Evolutionary conservation across 2,329 filamentous ascomycete genomes (phyloP).

Genomic region (Hypoxylon sp.): DNA sequence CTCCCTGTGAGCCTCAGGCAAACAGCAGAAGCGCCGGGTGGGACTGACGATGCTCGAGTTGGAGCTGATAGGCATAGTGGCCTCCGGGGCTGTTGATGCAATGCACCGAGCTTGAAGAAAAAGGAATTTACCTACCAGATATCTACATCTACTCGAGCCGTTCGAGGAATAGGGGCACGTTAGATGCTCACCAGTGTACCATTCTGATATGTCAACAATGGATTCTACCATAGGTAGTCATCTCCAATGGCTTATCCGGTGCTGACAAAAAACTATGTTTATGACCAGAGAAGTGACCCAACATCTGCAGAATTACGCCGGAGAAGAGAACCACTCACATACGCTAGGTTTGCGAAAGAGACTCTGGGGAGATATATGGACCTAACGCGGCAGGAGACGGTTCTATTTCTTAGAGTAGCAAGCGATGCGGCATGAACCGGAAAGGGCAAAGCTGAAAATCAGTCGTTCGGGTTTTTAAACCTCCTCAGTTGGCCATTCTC

Average conservation of each 20-base stretch:
- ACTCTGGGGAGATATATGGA: conserved; percentile 19
- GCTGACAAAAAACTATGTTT: conserved; percentile 24
- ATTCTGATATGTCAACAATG: conserved; percentile 20
- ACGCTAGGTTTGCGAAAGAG: conserved; percentile 3
- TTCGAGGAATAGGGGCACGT: conserved; percentile 26
- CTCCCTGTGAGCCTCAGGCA: conserved; percentile 36
- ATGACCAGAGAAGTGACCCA: conserved; percentile 12
- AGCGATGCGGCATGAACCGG: conserved; percentile 39
- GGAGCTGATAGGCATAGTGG: conserved; percentile 22
- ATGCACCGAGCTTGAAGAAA: conserved; percentile 15
- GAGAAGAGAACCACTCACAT: conserved; percentile 15
- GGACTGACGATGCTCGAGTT: conserved; percentile 24
- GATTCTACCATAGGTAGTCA: neutral
- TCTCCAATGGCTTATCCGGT: conserved; percentile 23
- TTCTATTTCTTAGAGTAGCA: conserved; percentile 17
- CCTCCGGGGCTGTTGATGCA: conserved; percentile 19
- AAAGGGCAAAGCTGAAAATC: conserved; percentile 39
- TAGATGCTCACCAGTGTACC: conserved; percentile 26
- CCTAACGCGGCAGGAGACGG: conserved; percentile 19
- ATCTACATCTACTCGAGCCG: conserved; percentile 9
- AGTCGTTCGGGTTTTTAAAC: conserved; percentile 39
- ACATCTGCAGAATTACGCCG: conserved; percentile 12
- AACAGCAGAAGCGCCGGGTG: conserved; percentile 24
- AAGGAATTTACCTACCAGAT: conserved; percentile 15
- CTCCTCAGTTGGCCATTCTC: conserved; percentile 39